Percentiles rank a stretch among this genome's conserved stretches.
phyloP scores from a whole-genome alignment of 352 stramenopile species.

The Blastocystis sp. region DNA sequence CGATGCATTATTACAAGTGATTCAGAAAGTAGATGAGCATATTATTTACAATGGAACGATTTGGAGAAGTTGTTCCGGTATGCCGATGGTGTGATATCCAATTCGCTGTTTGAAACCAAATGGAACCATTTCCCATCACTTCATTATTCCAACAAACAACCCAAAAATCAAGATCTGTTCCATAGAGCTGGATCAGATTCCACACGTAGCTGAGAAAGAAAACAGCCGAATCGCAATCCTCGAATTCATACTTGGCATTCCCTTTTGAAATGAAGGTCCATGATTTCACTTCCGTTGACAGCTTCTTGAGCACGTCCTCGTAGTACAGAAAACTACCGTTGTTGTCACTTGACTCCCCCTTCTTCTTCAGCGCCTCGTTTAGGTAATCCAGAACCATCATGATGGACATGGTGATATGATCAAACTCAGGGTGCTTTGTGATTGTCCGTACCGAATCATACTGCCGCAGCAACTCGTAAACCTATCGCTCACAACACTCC shows the following conservation, averaged over 20 bases:
- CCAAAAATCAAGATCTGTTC: neutral
- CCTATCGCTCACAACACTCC: neutral
- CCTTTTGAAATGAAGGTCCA: conserved; percentile 30
- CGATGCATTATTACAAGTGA: no score
- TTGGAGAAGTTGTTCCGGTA: no score
- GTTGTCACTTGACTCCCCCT: neutral
- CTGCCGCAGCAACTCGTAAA: conserved; percentile 18
- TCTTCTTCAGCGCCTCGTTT: neutral
- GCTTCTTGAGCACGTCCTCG: neutral
- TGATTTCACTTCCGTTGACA: neutral
- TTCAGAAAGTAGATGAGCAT: no score
- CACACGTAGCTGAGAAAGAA: conserved; percentile 21
- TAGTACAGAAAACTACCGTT: neutral
- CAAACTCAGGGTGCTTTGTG: neutral
- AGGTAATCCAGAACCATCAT: conserved; percentile 36
- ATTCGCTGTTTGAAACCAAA: no score
- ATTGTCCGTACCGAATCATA: neutral
- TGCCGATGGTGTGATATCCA: no score
- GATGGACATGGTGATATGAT: conserved; percentile 4
- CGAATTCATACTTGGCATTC: conserved; percentile 26
- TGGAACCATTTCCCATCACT: no score
- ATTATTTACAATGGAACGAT: no score
- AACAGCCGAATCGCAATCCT: neutral
- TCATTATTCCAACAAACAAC: neutral
- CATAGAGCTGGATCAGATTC: neutral